These are phyloP conservation scores for Candida cerambycidarum DNA, from an alignment of 805 yeast species.

Conservation along the genomic window DNA sequence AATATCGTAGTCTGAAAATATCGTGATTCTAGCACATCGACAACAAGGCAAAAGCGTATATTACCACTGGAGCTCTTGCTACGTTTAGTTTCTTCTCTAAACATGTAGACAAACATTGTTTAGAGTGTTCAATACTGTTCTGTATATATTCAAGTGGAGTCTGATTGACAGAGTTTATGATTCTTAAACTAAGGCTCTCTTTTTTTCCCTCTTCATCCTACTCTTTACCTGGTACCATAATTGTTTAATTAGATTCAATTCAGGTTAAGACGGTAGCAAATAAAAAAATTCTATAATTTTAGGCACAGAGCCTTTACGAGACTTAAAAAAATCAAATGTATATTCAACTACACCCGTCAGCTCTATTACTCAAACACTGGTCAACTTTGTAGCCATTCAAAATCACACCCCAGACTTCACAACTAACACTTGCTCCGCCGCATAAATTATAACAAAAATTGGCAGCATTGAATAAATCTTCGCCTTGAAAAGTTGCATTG, in stretches of 20 bases:
- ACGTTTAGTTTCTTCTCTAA: no score
- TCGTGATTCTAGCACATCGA: no score
- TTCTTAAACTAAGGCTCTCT: not conserved
- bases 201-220: not conserved
- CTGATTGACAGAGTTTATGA: not conserved
- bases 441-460: no score
- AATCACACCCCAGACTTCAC: not conserved
- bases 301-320: not conserved
- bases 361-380: not conserved
- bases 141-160: no score
- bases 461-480: no score
- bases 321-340: not conserved
- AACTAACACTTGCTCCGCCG: no score
- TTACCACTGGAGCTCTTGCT: no score
- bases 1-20: not conserved
- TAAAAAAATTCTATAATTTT: not conserved
- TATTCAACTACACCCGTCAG: not conserved
- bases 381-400: not conserved
- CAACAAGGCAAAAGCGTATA: no score
- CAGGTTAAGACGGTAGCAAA: not conserved
- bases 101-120: no score
- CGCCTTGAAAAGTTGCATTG: no score
- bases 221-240: not conserved
- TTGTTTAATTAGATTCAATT: constrained; percentile 1
- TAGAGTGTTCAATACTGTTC: no score